These are phyloP conservation scores for Biscogniauxia mediterranea DNA, from an alignment of 2,329 filamentous ascomycete species.

Conservation along the genomic window DNA sequence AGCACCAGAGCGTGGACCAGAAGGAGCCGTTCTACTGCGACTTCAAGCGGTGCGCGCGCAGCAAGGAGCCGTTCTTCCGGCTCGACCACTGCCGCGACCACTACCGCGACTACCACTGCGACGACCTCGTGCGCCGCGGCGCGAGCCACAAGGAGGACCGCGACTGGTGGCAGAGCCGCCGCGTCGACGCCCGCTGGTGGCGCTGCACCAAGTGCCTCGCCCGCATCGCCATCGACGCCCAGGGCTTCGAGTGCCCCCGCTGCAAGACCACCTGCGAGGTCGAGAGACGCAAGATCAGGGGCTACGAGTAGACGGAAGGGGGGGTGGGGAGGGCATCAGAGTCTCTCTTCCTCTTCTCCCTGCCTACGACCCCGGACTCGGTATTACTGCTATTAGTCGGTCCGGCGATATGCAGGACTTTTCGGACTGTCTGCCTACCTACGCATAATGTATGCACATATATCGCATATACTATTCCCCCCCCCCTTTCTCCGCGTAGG, in stretches of 20 bases:
- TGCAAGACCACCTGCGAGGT: constrained; percentile 49
- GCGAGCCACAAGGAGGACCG: constrained; percentile 26
- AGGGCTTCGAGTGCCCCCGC: constrained; percentile 44
- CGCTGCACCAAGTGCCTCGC: constrained; percentile 52
- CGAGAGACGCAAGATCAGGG: constrained; percentile 33
- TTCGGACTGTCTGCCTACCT: too few species aligned
- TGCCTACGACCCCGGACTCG: too few species aligned
- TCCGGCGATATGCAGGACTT: too few species aligned
- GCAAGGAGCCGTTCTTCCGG: constrained; percentile 47
- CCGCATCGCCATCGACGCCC: constrained; percentile 40
- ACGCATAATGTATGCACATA: too few species aligned
- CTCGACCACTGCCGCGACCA: constrained; percentile 59
- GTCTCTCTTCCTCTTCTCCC: not conserved
- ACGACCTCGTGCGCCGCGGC: constrained; percentile 39
- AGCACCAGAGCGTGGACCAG: constrained; percentile 42
- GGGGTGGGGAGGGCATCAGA: too few species aligned
- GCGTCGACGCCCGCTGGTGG: constrained; percentile 47
- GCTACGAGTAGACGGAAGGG: constrained; percentile 6
- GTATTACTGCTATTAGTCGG: too few species aligned
- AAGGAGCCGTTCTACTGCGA: constrained; percentile 50
- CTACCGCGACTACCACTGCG: constrained; percentile 53
- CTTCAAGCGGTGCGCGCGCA: constrained; percentile 48
- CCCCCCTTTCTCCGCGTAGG: too few species aligned
- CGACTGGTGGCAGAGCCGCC: constrained; percentile 41
- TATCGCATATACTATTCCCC: too few species aligned